Evolutionary conservation across 2,329 filamentous ascomycete genomes (phyloP).

Genomic region (Emmonsiellopsis sp.): DNA sequence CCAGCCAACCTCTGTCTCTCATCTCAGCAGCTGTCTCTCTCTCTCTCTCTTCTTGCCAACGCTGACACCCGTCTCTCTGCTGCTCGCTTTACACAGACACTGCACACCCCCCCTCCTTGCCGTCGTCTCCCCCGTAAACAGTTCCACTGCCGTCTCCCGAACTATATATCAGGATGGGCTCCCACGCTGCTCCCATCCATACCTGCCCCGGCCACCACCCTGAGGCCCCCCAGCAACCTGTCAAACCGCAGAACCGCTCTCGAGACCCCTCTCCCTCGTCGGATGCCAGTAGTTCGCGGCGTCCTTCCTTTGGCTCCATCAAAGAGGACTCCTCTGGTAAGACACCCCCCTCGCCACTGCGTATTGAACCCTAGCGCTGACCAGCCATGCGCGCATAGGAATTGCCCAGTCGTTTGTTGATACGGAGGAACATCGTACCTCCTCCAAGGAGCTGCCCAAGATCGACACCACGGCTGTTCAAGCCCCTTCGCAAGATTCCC

Average conservation of each 20-base stretch:
- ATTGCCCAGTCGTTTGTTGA: constrained; percentile 37
- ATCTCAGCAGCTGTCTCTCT: not conserved
- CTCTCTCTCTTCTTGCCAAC: constrained; percentile 7
- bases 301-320: constrained; percentile 34
- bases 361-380: not conserved
- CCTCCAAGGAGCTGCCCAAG: constrained; percentile 19
- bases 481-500: constrained; percentile 21
- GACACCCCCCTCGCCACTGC: constrained; percentile 5
- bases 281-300: constrained; percentile 29
- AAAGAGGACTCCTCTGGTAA: constrained; percentile 34
- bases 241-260: constrained; percentile 13
- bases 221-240: not conserved
- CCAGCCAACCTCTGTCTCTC: not conserved
- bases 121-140: not conserved
- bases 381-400: constrained; percentile 15
- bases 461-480: constrained; percentile 15
- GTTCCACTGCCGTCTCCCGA: not conserved
- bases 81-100: not conserved
- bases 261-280: constrained; percentile 26
- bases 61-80: constrained; percentile 12
- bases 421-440: constrained; percentile 22
- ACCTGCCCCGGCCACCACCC: not conserved
- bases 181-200: not conserved
- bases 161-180: constrained; percentile 10
- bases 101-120: not conserved